Conservation (phyloP, 129 eudicot genomes). For the Daucus carota region DH1_v3.0 NC_030389.2:41013501-41014000, state of each 20-base stretch:
- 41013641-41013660: neutral
- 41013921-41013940: neutral
- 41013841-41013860: neutral
- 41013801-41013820: neutral
- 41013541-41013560: too few relatives aligned
- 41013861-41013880: neutral
- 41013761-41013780: neutral
- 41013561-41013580: too few relatives aligned
- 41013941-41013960: neutral
- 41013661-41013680: too few relatives aligned
- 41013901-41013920: neutral
- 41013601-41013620: neutral
- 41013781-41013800: neutral
- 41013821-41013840: neutral
- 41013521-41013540: neutral
- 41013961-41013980: neutral
- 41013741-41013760: too few relatives aligned
- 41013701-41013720: too few relatives aligned
- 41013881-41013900: neutral
- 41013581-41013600: neutral
- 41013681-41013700: too few relatives aligned
- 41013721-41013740: too few relatives aligned
- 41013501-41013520: neutral
- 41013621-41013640: neutral
- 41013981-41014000: too few relatives aligned